Percentiles rank a stretch among this genome's conserved stretches.
These are phyloP conservation scores for Alternaria gaisen DNA, from an alignment of 2,329 filamentous ascomycete species.

Conservation along the genomic window DNA sequence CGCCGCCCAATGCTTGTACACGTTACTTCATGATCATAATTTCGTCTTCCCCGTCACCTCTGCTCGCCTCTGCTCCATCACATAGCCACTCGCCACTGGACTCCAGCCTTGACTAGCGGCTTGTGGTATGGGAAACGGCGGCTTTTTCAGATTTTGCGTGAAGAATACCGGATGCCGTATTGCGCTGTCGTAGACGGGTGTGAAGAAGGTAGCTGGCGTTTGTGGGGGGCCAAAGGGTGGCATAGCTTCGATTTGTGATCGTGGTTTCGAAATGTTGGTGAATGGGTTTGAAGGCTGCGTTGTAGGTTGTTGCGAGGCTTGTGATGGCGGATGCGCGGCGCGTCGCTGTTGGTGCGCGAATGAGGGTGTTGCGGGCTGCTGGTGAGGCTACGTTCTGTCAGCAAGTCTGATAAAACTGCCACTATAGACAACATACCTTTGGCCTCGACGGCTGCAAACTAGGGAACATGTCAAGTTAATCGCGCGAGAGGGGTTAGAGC, in stretches of 20 bases:
- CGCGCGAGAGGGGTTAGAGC: conserved; percentile 15
- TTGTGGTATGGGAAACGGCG: conserved; percentile 57
- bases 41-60: conserved; percentile 35
- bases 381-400: conserved; percentile 31
- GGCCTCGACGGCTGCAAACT: conserved; percentile 53
- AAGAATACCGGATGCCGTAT: conserved; percentile 79
- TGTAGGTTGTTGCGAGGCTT: conserved; percentile 9
- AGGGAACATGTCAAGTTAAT: conserved; percentile 47
- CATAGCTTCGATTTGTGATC: conserved; percentile 61
- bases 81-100: conserved; percentile 58
- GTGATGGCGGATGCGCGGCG: conserved; percentile 27
- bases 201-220: conserved; percentile 23
- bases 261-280: conserved; percentile 34
- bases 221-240: conserved; percentile 46
- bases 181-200: conserved; percentile 62
- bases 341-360: conserved; percentile 39
- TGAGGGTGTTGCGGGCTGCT: conserved; percentile 32
- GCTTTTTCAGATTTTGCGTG: conserved; percentile 68
- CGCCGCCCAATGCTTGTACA: conserved; percentile 8
- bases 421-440: conserved; percentile 38
- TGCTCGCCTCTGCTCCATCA: conserved; percentile 39
- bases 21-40: conserved; percentile 28
- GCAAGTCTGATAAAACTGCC: conserved; percentile 9
- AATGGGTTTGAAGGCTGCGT: background rate
- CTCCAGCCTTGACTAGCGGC: conserved; percentile 48